These are phyloP conservation scores for Leptosphaerulina australis DNA, from an alignment of 2,329 filamentous ascomycete species.

Conservation along the genomic window DNA sequence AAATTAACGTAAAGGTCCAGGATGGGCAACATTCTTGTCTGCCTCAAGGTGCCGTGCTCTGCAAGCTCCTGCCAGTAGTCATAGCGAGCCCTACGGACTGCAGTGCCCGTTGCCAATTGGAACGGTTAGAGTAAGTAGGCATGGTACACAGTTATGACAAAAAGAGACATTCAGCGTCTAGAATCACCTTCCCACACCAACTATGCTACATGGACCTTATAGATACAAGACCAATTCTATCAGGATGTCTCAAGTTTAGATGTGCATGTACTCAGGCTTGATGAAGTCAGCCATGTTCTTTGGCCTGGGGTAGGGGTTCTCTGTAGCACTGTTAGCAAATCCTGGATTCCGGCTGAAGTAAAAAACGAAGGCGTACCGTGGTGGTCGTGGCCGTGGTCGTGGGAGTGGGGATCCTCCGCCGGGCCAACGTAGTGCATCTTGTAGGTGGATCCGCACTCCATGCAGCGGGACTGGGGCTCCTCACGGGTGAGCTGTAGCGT, in stretches of 20 bases:
- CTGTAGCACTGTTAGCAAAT: conserved; percentile 13
- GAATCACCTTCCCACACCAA: conserved; percentile 31
- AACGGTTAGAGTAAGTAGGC: not conserved
- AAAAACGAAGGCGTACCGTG: conserved; percentile 23
- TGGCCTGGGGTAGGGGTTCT: conserved; percentile 67
- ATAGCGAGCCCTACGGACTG: too few relatives aligned
- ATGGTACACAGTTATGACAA: conserved; percentile 5
- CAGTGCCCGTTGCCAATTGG: too few relatives aligned
- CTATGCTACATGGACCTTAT: conserved; percentile 47
- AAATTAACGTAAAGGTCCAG: too few relatives aligned
- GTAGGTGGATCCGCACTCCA: conserved; percentile 94
- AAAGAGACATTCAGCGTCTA: conserved; percentile 11
- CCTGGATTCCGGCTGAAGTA: not conserved
- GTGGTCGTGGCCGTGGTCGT: conserved; percentile 59
- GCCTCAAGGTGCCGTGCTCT: too few relatives aligned
- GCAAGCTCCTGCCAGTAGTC: too few relatives aligned
- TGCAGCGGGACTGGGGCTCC: conserved; percentile 91
- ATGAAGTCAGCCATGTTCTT: conserved; percentile 98
- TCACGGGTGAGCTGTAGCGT: conserved; percentile 74
- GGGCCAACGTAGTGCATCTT: conserved; percentile 98
- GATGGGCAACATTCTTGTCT: too few relatives aligned
- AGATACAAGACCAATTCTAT: conserved; percentile 37
- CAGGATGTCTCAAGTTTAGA: conserved; percentile 27
- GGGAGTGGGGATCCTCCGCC: conserved; percentile 70
- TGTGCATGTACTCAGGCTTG: conserved; percentile 90